Evolutionary conservation across 371 early-diverging fungal genomes (phyloP).

Genomic region (Chytridiales sp.): DNA sequence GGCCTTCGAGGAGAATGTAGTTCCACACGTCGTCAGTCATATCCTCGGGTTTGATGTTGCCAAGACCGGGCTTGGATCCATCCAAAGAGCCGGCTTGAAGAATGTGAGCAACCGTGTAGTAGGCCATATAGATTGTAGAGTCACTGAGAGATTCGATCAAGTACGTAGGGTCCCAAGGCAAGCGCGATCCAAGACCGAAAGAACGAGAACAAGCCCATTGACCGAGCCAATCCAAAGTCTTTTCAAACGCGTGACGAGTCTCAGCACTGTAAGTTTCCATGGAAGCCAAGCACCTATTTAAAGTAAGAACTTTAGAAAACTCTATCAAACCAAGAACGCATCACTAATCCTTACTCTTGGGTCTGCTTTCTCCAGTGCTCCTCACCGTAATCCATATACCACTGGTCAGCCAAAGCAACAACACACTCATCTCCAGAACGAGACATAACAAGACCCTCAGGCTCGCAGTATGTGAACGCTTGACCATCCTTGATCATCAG

Average conservation of each 20-base stretch:
- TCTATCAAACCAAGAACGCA: slow-evolving; percentile 35
- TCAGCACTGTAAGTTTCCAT: slow-evolving; percentile 87
- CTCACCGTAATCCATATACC: slow-evolving; percentile 99
- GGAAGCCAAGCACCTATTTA: slow-evolving; percentile 56
- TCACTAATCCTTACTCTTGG: slow-evolving; percentile 74
- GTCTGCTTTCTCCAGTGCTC: slow-evolving; percentile 84
- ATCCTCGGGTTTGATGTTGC: slow-evolving; percentile 77
- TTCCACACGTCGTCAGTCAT: slow-evolving; percentile 97
- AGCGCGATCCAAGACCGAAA: slow-evolving; percentile 95
- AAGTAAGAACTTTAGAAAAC: background rate
- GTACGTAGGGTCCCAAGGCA: slow-evolving; percentile 97
- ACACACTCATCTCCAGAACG: slow-evolving; percentile 99
- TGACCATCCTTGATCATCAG: slow-evolving; percentile 66
- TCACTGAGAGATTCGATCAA: slow-evolving; percentile 99
- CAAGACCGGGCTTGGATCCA: slow-evolving; percentile 79
- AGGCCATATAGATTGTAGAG: slow-evolving; percentile 99
- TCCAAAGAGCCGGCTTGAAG: slow-evolving; percentile 85
- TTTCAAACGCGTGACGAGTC: slow-evolving; percentile 85
- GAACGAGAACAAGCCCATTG: slow-evolving; percentile 99
- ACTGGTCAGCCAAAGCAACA: slow-evolving; percentile 98
- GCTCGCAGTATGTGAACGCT: slow-evolving; percentile 94
- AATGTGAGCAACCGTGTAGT: slow-evolving; percentile 97
- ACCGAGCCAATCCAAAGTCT: slow-evolving; percentile 94
- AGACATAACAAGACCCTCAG: slow-evolving; percentile 93
- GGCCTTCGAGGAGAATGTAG: slow-evolving; percentile 77